A percentile compares a stretch with the other conserved stretches of the same genome.
Evolutionary conservation across 306 rosid species (phyloP).

Genomic region (Herpetospermum pedunculosum): DNA sequence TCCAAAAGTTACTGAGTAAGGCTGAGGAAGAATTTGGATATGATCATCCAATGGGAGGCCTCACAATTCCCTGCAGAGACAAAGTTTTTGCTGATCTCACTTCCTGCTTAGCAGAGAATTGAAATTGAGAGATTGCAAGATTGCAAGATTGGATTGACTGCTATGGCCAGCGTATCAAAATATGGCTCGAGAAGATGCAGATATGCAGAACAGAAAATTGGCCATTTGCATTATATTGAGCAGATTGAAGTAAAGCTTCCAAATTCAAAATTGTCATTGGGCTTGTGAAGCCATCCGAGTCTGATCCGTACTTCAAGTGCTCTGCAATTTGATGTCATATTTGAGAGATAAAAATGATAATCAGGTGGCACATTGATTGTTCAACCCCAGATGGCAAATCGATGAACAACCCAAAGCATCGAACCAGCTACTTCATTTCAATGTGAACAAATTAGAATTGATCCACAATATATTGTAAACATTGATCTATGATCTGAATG

Average conservation of each 20-base stretch:
- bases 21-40: conserved; percentile 26
- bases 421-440: not conserved
- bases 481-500: not conserved
- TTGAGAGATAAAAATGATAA: not conserved
- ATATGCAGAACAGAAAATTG: not conserved
- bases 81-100: not conserved
- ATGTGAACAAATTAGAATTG: not conserved
- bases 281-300: not conserved
- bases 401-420: not conserved
- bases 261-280: no score
- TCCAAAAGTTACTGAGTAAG: conserved; percentile 19
- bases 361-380: not conserved
- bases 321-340: not conserved
- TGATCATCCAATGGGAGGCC: conserved; percentile 24
- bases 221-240: not conserved
- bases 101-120: conserved; percentile 7
- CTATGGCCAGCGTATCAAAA: not conserved
- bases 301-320: no score
- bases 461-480: not conserved
- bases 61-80: conserved; percentile 20
- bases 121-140: not conserved
- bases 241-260: no score
- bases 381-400: not conserved
- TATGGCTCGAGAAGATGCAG: not conserved
- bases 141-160: not conserved